phyloP scores from a whole-genome alignment of 768 basidiomycete species.

The Suillus fuscotomentosus region DNA sequence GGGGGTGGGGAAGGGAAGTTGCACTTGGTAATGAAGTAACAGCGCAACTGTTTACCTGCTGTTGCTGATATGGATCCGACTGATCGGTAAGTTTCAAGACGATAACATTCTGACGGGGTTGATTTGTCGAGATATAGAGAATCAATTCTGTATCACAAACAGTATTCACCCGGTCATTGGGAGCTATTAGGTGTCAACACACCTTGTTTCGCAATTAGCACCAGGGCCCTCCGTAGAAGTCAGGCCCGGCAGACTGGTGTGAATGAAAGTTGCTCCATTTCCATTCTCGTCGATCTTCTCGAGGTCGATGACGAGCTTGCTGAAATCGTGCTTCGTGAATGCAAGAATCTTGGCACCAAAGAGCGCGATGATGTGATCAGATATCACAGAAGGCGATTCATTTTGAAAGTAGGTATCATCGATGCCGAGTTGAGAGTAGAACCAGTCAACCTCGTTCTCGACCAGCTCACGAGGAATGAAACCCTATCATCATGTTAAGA shows the following conservation, averaged over 20 bases:
- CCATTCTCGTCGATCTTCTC: constrained; percentile 84
- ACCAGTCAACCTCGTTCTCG: constrained; percentile 90
- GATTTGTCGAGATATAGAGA: constrained; percentile 84
- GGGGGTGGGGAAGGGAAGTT: constrained; percentile 61
- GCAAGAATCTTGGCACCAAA: constrained; percentile 94
- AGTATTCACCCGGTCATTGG: constrained; percentile 7
- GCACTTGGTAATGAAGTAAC: constrained; percentile 94
- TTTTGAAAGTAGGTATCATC: constrained; percentile 91
- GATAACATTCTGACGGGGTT: constrained; percentile 74
- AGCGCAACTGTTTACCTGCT: constrained; percentile 89
- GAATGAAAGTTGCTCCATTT: constrained; percentile 92
- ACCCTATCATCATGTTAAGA: constrained; percentile 48
- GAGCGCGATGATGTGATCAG: constrained; percentile 88
- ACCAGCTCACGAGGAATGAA: constrained; percentile 93
- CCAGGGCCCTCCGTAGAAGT: constrained; percentile 86
- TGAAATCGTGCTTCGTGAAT: constrained; percentile 91
- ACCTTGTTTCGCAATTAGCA: constrained; percentile 84
- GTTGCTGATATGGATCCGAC: constrained; percentile 83
- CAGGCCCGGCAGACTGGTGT: constrained; percentile 82
- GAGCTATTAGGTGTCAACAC: constrained; percentile 4
- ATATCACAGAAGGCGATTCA: constrained; percentile 63
- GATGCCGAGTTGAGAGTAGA: constrained; percentile 87
- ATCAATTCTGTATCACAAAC: constrained; percentile 66
- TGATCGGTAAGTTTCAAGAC: constrained; percentile 95
- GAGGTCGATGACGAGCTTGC: constrained; percentile 90